Percentiles rank a stretch among this genome's conserved stretches.
phyloP scores from a whole-genome alignment of 2,329 filamentous ascomycete species.

The Trichoderma polysporum region DNA sequence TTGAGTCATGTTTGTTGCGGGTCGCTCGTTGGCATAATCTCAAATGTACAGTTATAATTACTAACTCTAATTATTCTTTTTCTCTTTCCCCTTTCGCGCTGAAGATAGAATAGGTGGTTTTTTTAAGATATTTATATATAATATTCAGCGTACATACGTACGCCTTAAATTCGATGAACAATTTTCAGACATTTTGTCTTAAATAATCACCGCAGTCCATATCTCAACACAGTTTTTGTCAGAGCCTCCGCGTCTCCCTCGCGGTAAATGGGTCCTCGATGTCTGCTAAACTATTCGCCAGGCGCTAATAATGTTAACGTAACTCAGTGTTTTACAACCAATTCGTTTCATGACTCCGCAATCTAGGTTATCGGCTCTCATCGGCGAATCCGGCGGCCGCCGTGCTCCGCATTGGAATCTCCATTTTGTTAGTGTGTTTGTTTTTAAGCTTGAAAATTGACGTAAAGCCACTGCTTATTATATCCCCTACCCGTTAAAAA shows the following conservation, averaged over 20 bases:
- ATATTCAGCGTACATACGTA: no score
- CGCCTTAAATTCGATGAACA: no score
- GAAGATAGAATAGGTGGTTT: no score
- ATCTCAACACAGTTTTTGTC: not conserved
- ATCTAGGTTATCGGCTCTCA: not conserved
- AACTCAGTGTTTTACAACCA: not conserved
- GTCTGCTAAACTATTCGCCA: not conserved
- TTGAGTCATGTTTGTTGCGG: not conserved
- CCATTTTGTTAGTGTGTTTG: not conserved
- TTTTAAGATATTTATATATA: no score
- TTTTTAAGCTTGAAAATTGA: conserved; percentile 12
- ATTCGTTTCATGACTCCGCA: not conserved
- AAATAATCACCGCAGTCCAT: no score
- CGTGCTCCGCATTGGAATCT: conserved; percentile 6
- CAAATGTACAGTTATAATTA: not conserved
- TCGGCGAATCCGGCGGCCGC: conserved; percentile 12
- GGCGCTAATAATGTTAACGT: not conserved
- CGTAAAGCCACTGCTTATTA: not conserved
- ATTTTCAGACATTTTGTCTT: no score
- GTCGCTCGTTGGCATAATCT: not conserved
- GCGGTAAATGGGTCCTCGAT: not conserved
- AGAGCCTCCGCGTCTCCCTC: not conserved
- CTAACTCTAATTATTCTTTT: no score
- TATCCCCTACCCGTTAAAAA: not conserved
- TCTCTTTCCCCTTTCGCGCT: not conserved